Evolutionary conservation across 257 asterid genomes (phyloP), one percentile per base, ranked within the genome.

Genomic region (Mitragyna speciosa): DNA sequence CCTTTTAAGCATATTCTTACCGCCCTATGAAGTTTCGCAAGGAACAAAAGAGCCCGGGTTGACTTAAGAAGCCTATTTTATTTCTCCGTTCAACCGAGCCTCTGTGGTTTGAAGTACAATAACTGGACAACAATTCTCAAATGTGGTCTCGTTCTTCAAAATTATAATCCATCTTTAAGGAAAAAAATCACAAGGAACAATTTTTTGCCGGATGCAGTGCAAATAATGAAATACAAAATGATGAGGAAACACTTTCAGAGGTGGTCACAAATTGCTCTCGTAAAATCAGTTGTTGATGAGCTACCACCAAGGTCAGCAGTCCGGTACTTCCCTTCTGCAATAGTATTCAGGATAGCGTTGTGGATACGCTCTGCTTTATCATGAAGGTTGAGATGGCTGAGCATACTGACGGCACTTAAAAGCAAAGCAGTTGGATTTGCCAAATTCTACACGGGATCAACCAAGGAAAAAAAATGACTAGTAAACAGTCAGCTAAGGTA

Each of bases 381-480:
- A 56, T 93, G 92, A 80, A 94, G 93, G 12, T 93, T 79, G 81
- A 94, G 84, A 81, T 94, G 98, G 36, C 90, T 93, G 84, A 94
- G 79, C 98, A 94, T 94, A 16, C 91, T 56, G 39, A 94, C 98
- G 1, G 93, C 64, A 76, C 98, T 94, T 83, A 94, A 89, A 80
- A 94, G 98, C 89, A 94, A 83, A 36, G 98, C 98, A 20, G 98
- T 94, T 76, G 98, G 98, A 77, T 95, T 95, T 24, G 98, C 98
- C 95, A 95, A 63, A 88, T 95, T 92, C 98, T 95, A 86, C 88
- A 83, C 0, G 5, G 51, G 58, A 19, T 66, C 59, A 63, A 83
- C 31, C 26, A 76, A 70, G 77, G n/a, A n/a, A n/a, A 41, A 74
- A 39, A 78, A 72, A 78, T 33, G 52, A 41, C 16, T 9, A 28